phyloP scores from a whole-genome alignment of 2,329 filamentous ascomycete genomes.

The Magnaporthiopsis rhizophila region DNA sequence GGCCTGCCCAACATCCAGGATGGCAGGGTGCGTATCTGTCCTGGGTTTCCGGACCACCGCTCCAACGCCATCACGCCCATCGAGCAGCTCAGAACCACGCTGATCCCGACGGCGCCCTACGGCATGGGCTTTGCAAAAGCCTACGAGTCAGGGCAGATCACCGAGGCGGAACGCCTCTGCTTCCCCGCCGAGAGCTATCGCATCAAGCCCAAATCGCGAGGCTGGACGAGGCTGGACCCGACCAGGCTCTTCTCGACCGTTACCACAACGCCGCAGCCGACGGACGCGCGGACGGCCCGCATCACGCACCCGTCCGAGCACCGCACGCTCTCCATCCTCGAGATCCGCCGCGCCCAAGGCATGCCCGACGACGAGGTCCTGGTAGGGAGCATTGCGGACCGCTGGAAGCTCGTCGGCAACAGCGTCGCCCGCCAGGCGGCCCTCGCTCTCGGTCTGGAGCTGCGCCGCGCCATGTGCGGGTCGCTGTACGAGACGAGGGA shows the following conservation, averaged over 20 bases:
- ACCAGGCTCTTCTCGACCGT: slow-evolving; percentile 52
- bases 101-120: slow-evolving; percentile 52
- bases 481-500: slow-evolving; percentile 22
- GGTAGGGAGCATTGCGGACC: slow-evolving; percentile 44
- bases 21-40: slow-evolving; percentile 51
- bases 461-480: slow-evolving; percentile 50
- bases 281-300: slow-evolving; percentile 47
- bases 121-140: slow-evolving; percentile 44
- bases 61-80: slow-evolving; percentile 28
- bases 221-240: slow-evolving; percentile 35
- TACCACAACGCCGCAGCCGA: slow-evolving; percentile 41
- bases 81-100: slow-evolving; percentile 38
- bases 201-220: slow-evolving; percentile 11
- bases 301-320: slow-evolving; percentile 59
- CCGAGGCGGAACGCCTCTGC: slow-evolving; percentile 26
- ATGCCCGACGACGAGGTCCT: slow-evolving; percentile 64
- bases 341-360: slow-evolving; percentile 61
- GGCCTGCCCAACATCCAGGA: slow-evolving; percentile 60
- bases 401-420: slow-evolving; percentile 66
- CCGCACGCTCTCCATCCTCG: slow-evolving; percentile 55
- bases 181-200: slow-evolving; percentile 25
- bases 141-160: slow-evolving; percentile 29
- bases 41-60: slow-evolving; percentile 62
- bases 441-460: slow-evolving; percentile 54
- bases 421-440: slow-evolving; percentile 65